A percentile compares a stretch with the other conserved stretches of the same genome.
Evolutionary conservation across 345 rosid genomes (phyloP).

Genomic region (Diplotaxis tenuifolia): DNA sequence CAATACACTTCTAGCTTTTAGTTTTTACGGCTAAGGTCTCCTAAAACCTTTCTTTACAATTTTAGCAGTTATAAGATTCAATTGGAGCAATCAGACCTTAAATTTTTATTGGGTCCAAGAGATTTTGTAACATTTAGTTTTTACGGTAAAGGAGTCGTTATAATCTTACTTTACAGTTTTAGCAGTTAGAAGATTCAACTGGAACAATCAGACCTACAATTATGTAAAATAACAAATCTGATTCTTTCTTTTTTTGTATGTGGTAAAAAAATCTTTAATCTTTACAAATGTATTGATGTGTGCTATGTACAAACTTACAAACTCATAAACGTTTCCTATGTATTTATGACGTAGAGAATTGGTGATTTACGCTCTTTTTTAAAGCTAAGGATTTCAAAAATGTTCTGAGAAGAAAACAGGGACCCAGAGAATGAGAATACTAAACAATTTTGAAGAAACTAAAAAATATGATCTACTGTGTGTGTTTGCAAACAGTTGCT

Average conservation of each 20-base stretch:
- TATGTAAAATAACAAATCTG: background rate
- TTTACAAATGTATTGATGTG: constrained; percentile 10
- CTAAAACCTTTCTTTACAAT: background rate
- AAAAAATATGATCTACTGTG: constrained; percentile 13
- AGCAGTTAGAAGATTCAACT: background rate
- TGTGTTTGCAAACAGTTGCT: constrained; percentile 24
- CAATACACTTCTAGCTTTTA: too few species aligned
- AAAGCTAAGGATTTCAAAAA: constrained; percentile 15
- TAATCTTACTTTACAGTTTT: background rate
- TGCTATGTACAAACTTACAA: constrained; percentile 19
- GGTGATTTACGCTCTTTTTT: constrained; percentile 9
- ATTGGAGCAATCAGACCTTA: background rate
- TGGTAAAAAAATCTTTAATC: background rate
- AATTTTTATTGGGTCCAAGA: too few species aligned
- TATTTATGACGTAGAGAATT: background rate
- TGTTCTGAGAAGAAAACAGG: constrained; percentile 27
- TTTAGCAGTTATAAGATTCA: background rate
- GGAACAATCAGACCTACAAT: background rate
- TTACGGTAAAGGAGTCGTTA: background rate
- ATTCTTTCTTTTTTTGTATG: background rate
- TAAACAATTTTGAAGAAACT: background rate
- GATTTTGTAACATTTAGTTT: background rate
- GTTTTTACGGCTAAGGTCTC: background rate
- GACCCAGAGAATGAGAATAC: constrained; percentile 20
- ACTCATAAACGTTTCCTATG: constrained; percentile 3